phyloP scores from a whole-genome alignment of 805 yeast species.

The Starmerella asiatica region DNA sequence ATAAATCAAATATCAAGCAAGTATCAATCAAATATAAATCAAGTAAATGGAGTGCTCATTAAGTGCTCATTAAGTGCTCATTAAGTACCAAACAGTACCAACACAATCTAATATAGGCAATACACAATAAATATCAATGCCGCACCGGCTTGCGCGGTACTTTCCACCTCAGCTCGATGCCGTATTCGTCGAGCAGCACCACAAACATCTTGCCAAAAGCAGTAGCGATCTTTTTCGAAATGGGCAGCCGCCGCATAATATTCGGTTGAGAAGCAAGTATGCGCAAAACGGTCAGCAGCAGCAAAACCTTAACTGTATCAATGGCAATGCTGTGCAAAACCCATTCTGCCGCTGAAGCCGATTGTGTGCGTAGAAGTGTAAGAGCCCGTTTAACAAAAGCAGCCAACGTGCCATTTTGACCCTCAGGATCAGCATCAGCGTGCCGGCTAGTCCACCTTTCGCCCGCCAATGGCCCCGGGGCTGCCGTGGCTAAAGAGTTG shows the following conservation, averaged over 20 bases:
- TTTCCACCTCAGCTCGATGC: slow-evolving; percentile 16
- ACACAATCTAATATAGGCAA: background rate
- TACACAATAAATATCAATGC: background rate
- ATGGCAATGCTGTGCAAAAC: slow-evolving; percentile 11
- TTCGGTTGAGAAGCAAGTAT: slow-evolving; percentile 14
- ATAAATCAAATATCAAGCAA: no score
- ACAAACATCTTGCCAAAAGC: slow-evolving; percentile 16
- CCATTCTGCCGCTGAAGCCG: background rate
- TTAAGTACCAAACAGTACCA: background rate
- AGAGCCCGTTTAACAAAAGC: background rate
- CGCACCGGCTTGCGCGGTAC: no score
- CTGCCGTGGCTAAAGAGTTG: background rate
- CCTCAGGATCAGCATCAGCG: background rate
- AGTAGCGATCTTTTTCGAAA: slow-evolving; percentile 9
- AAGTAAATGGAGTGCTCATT: no score
- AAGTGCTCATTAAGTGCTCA: background rate
- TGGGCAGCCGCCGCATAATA: slow-evolving; percentile 11
- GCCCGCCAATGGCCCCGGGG: background rate
- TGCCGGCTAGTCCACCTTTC: background rate
- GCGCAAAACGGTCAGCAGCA: slow-evolving; percentile 14
- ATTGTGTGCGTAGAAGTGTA: background rate
- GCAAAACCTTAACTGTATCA: slow-evolving; percentile 12
- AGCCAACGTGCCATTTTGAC: background rate
- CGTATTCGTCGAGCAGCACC: slow-evolving; percentile 19
- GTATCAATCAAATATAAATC: no score